phyloP scores from a whole-genome alignment of 169 alveolate species.

The Perkinsus chesapeaki region DNA sequence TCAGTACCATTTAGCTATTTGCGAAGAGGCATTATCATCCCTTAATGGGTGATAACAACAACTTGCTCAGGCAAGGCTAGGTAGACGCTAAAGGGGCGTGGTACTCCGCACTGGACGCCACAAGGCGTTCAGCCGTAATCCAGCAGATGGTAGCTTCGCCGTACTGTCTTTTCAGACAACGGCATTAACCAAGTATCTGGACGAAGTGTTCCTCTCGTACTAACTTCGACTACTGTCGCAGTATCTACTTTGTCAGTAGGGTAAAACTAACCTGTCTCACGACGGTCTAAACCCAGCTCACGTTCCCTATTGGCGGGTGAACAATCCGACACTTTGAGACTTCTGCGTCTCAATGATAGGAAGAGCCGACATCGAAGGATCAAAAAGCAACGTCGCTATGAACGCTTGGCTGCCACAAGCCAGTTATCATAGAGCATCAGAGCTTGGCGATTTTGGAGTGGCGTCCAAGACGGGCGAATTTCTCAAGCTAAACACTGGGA shows the following conservation, averaged over 20 bases:
- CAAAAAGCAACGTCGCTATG: slow-evolving; percentile 83
- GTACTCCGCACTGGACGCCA: background rate
- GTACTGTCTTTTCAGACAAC: slow-evolving; percentile 43
- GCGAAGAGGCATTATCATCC: background rate
- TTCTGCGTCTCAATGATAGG: slow-evolving; percentile 61
- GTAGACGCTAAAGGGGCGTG: background rate
- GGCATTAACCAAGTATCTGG: slow-evolving; percentile 37
- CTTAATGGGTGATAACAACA: background rate
- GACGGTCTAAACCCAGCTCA: slow-evolving; percentile 76
- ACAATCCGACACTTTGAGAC: slow-evolving; percentile 61
- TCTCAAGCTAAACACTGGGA: too few species aligned
- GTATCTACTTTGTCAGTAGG: slow-evolving; percentile 64
- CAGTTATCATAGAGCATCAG: slow-evolving; percentile 43
- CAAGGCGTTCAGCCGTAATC: slow-evolving; percentile 39
- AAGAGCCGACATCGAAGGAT: slow-evolving; percentile 65
- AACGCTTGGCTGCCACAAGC: slow-evolving; percentile 88
- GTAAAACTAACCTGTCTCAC: slow-evolving; percentile 87
- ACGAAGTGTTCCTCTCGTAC: slow-evolving; percentile 41
- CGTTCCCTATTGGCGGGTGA: slow-evolving; percentile 54
- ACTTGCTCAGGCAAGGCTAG: background rate
- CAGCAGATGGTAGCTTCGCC: slow-evolving; percentile 43
- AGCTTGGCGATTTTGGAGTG: too few species aligned
- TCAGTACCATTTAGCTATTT: background rate
- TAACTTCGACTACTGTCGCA: slow-evolving; percentile 49
- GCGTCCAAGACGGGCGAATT: too few species aligned